Base-by-base conservation (phyloP, 2,329 filamentous ascomycete species). In the Aspergillus candidus region DNA sequence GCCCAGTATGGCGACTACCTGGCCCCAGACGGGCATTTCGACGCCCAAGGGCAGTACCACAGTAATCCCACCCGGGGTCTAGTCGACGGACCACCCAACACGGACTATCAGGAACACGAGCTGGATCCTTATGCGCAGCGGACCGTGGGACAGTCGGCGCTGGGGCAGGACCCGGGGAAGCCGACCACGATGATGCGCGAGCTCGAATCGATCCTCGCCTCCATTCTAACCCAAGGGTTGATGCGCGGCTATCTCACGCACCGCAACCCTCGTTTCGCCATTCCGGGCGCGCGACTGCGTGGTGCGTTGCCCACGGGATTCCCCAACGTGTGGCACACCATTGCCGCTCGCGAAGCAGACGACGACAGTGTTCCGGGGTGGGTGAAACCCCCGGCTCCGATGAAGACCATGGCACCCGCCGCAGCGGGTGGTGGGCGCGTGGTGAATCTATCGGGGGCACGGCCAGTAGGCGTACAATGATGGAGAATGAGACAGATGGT, bases 201-300 rank as follows among this genome's bases (percentile, higher is more conserved):
- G 53, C 73, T 94, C n/a, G 88, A 95, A 66, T 81, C 81, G 35
- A 81, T 87, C 38, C 76, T 94, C 11, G 80, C 86, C 0, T 83
- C 83, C 10, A 76, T 96, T 11, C 78, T 94, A 14, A 80, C 85
- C 39, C 87, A 94, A 65, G 87, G 86, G 1, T 72, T 95, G 17
- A 74, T 96, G 61, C 82, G 84, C 53, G 91, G 90, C 2, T 96
- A 90, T 59, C 77, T 96, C 22, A 86, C 86, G 12, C 88, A 94
- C 57, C 78, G 78, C 18, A 81, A 83, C 58, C 77, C 78, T 35
- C 82, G 86, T 38, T 89, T 96, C 58, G 89, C 88, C 11, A 86
- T 96, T 35, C 80, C 85, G 41, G 89, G 90, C 3, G 82, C 86
- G 17, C 61, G 64, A 34, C 40, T 61, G 17, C 62, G 64, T 4